Percentiles rank a stretch among this genome's conserved stretches.
phyloP scores from a whole-genome alignment of 2,329 filamentous ascomycete genomes.

The Fusarium transvaalense region DNA sequence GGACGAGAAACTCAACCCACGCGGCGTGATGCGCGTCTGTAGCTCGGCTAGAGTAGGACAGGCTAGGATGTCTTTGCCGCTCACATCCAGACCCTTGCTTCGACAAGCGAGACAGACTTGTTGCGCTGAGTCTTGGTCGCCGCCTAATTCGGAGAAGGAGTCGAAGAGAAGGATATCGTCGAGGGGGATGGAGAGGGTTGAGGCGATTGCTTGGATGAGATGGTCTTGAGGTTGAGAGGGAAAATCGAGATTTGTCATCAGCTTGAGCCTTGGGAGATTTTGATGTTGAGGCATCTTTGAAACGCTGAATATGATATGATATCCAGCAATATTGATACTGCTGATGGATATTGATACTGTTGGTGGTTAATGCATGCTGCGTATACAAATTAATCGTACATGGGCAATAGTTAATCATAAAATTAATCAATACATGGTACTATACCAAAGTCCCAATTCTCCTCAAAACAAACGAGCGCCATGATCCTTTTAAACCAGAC shows the following conservation, averaged over 20 bases:
- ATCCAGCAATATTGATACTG: not conserved
- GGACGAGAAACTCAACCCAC: not conserved
- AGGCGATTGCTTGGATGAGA: constrained; percentile 53
- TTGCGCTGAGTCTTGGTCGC: constrained; percentile 54
- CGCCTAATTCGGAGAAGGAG: constrained; percentile 61
- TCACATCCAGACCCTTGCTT: constrained; percentile 51
- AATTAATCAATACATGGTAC: not conserved
- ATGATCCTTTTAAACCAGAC: constrained; percentile 6
- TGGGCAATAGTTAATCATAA: not conserved
- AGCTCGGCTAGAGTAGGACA: constrained; percentile 61
- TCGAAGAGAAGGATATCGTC: constrained; percentile 54
- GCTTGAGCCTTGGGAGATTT: constrained; percentile 33
- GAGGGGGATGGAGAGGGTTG: constrained; percentile 53
- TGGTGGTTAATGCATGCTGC: constrained; percentile 2
- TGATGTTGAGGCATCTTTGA: constrained; percentile 4
- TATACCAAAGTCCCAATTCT: not conserved
- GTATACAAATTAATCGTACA: not conserved
- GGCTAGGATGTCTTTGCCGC: constrained; percentile 57
- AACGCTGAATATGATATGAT: not conserved
- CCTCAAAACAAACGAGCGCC: not conserved
- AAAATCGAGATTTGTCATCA: constrained; percentile 41
- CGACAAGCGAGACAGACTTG: constrained; percentile 31
- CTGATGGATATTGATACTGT: not conserved
- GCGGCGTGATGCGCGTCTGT: constrained; percentile 54
- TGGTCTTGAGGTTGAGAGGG: constrained; percentile 44